These are phyloP conservation scores for Ophiostoma quercus DNA, from an alignment of 2,329 filamentous ascomycete species.

Conservation along the genomic window DNA sequence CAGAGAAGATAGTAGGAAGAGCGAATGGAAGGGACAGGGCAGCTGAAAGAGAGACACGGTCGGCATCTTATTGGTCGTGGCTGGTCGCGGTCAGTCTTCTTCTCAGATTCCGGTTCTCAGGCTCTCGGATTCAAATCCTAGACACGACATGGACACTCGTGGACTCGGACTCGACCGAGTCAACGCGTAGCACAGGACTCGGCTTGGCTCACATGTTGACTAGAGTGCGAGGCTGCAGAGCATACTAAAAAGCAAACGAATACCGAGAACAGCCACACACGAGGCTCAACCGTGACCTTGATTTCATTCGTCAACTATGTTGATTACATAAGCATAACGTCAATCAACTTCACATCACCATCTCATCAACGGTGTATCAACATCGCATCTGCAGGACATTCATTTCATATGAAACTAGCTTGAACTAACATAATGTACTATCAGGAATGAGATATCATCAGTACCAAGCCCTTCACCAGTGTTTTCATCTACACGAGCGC, in stretches of 20 bases:
- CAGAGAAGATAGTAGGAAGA: background rate
- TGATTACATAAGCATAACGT: background rate
- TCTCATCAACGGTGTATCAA: background rate
- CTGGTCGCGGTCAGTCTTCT: background rate
- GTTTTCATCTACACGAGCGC: too few species aligned
- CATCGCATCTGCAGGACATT: background rate
- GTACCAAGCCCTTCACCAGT: too few species aligned
- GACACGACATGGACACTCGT: too few species aligned
- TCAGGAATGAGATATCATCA: too few species aligned
- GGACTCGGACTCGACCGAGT: background rate
- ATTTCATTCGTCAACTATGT: background rate
- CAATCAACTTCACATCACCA: background rate
- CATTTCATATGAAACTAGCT: too few species aligned
- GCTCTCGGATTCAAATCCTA: too few species aligned
- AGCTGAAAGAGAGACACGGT: slow-evolving; percentile 13
- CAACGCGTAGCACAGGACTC: background rate
- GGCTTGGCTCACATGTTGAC: background rate
- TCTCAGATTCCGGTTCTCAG: too few species aligned
- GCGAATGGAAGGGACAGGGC: background rate
- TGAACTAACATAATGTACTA: too few species aligned
- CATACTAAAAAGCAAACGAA: background rate
- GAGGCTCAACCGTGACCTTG: background rate
- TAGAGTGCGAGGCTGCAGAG: background rate
- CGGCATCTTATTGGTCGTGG: background rate
- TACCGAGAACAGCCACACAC: background rate